These are phyloP conservation scores for Acanthamoeba royreba DNA, from an alignment of 208 protist genomes.

Conservation along the genomic window DNA sequence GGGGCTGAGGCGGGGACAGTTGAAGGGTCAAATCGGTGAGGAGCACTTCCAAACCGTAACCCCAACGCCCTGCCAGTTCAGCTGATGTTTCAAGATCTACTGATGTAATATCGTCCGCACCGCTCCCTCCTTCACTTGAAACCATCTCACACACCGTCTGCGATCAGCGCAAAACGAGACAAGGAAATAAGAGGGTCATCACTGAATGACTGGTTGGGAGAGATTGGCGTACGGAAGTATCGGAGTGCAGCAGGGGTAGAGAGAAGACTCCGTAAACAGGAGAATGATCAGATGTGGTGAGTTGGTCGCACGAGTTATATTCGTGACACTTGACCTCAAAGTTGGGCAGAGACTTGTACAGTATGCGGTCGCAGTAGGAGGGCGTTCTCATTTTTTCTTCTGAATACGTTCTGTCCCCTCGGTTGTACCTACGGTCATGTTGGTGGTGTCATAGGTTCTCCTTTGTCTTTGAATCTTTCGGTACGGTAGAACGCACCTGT, in stretches of 20 bases:
- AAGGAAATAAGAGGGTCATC: neutral
- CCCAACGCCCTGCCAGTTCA: neutral
- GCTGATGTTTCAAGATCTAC: neutral
- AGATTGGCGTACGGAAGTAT: neutral
- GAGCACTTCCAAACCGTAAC: too few species aligned
- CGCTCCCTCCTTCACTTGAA: too few species aligned
- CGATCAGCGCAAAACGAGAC: neutral
- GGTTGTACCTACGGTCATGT: too few species aligned
- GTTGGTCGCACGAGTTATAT: neutral
- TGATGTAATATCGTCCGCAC: too few species aligned
- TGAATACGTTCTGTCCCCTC: neutral
- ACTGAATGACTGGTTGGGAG: neutral
- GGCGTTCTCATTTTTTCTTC: constrained; percentile 29
- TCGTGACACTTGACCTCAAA: neutral
- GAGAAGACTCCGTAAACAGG: neutral
- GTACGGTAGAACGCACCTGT: too few species aligned
- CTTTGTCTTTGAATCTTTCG: too few species aligned
- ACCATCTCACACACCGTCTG: neutral
- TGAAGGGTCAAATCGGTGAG: neutral
- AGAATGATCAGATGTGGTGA: neutral
- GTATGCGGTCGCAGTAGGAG: neutral
- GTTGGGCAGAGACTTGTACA: neutral
- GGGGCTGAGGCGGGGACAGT: neutral
- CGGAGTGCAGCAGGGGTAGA: neutral
- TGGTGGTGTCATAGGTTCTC: too few species aligned